These are phyloP conservation scores for Styphnolobium japonicum DNA, from an alignment of 306 rosid species.

Conservation along the genomic window DNA sequence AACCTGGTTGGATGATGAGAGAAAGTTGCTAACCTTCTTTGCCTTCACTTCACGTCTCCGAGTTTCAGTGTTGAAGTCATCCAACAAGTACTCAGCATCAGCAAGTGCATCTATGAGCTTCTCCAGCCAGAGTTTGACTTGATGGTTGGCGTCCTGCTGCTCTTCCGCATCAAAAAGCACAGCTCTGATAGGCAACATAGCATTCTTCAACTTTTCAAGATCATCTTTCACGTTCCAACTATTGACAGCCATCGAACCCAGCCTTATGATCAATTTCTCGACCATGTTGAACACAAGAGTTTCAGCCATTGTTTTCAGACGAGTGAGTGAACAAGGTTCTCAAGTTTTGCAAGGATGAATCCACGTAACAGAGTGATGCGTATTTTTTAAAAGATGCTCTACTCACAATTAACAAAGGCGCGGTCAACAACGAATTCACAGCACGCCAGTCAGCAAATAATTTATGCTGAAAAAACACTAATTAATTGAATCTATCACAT, in stretches of 20 bases:
- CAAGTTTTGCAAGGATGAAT: no score
- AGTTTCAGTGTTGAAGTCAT: neutral
- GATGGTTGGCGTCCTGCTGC: neutral
- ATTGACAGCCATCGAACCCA: neutral
- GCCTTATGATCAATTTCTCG: neutral
- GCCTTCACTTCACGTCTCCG: neutral
- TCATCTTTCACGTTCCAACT: neutral
- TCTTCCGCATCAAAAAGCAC: slow-evolving; percentile 4
- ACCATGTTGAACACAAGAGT: neutral
- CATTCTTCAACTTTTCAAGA: neutral
- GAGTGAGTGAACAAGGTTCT: no score
- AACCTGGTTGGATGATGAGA: neutral
- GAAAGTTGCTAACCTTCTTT: neutral
- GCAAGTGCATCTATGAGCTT: neutral
- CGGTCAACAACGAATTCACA: no score
- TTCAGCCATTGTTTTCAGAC: slow-evolving; percentile 9
- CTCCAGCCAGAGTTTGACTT: neutral
- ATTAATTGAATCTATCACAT: no score
- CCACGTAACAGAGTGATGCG: no score
- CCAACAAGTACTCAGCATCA: neutral
- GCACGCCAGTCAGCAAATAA: no score
- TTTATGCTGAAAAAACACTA: no score
- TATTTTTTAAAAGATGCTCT: no score
- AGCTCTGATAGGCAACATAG: neutral
- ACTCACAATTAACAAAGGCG: no score